These are phyloP conservation scores for Linum tenue DNA, from an alignment of 345 rosid genomes.

Conservation along the genomic window DNA sequence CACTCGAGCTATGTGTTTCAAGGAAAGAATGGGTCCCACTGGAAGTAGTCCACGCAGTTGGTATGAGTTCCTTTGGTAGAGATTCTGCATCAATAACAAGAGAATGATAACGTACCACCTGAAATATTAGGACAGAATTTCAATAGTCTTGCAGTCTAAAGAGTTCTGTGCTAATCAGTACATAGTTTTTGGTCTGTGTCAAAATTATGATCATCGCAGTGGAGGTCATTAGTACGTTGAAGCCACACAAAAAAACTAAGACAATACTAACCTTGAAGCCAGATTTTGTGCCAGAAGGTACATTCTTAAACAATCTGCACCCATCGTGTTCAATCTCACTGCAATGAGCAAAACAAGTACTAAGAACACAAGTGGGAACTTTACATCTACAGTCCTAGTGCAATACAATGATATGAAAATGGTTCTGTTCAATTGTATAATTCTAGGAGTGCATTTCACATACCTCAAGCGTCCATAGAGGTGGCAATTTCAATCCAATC, in stretches of 20 bases:
- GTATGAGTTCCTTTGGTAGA: slow-evolving; percentile 70
- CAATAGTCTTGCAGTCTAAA: background rate
- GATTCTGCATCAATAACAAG: slow-evolving; percentile 69
- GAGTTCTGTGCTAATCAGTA: background rate
- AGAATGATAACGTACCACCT: slow-evolving; percentile 97
- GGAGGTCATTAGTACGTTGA: background rate
- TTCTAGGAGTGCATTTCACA: background rate
- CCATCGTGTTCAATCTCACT: slow-evolving; percentile 88
- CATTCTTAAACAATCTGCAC: slow-evolving; percentile 50
- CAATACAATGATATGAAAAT: too few species aligned
- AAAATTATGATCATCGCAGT: background rate
- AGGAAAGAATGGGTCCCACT: slow-evolving; percentile 42
- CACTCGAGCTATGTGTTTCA: slow-evolving; percentile 30
- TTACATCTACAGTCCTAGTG: background rate
- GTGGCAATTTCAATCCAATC: too few species aligned
- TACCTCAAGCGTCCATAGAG: slow-evolving; percentile 97
- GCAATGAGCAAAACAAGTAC: slow-evolving; percentile 17
- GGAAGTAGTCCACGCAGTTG: slow-evolving; percentile 75
- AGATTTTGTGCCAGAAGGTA: slow-evolving; percentile 73
- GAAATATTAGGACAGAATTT: slow-evolving; percentile 10
- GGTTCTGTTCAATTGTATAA: background rate
- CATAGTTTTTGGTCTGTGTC: background rate
- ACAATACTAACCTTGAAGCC: slow-evolving; percentile 62
- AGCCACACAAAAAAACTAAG: background rate
- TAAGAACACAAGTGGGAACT: background rate